Base-by-base conservation (phyloP, 768 basidiomycete species). In the Naematelia aurantialba region DNA sequence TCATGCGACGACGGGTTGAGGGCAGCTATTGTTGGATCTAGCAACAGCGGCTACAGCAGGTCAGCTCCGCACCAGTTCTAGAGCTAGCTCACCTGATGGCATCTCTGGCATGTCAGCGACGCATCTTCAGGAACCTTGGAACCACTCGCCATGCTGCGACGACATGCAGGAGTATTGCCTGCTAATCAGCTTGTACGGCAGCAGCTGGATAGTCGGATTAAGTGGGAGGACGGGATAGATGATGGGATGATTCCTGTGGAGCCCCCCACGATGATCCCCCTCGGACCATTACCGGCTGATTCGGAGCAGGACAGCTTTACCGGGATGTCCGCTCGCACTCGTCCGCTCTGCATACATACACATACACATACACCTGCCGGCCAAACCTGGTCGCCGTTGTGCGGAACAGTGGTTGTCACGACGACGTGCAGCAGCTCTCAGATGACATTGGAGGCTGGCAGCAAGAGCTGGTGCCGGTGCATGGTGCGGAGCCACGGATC, bases 11-110 rank as follows among this genome's bases (percentile, higher is more conserved):
- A 89, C 21, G 88, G 90, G 3, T 88, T 84, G 56, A 94, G 81
- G 73, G 91, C 88, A 50, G 88, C 82, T 13, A 96, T 81, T n/a
- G 91, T 92, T n/a, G 85, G 87, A 80, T 97, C 93, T 66, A 91
- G 83, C 84, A 91, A 87, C 30, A 96, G 79, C 4, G 89, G 89
- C 71, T 93, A 51, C 14, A 42, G 45, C 34, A 29, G 5, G 47
- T 52, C 60, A 61, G 56, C 26, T 49, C 45, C 24, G 56, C 10
- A 21, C 25, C 12, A 31, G 11, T 22, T 45, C 27, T 50, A 21
- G 26, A 22, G 31, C 8, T 12, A 4, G 34, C 67, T 63, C n/a
- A 73, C 71, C 61, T 73, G 72, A 59, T 58, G 61, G 58, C 72
- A 73, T 42, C 66, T 50, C 52, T 73, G 72, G 50, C 72, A 73